phyloP scores from a whole-genome alignment of 371 early-diverging fungal species.

The Mucor indicus region DNA sequence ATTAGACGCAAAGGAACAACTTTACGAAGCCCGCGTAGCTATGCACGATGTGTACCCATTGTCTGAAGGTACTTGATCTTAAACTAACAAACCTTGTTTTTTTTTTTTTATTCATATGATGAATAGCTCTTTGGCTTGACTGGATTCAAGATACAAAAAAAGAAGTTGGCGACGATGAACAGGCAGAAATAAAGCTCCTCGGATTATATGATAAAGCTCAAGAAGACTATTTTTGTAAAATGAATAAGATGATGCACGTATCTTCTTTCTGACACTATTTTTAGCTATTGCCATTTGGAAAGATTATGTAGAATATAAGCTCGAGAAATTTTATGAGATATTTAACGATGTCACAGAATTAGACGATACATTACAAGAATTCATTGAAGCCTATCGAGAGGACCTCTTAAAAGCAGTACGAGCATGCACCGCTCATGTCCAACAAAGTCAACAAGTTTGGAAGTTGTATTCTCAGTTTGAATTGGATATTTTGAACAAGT shows the following conservation, averaged over 20 bases:
- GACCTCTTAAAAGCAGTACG: constrained; percentile 36
- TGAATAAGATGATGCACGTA: neutral
- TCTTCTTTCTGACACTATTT: neutral
- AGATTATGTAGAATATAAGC: constrained; percentile 45
- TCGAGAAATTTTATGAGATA: constrained; percentile 22
- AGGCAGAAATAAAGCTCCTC: constrained; percentile 37
- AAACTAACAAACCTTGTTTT: neutral
- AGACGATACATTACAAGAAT: neutral
- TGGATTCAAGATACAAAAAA: constrained; percentile 62
- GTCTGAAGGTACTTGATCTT: constrained; percentile 43
- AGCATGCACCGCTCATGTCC: constrained; percentile 48
- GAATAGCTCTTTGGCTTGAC: constrained; percentile 60
- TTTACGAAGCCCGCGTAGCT: constrained; percentile 46
- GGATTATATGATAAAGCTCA: constrained; percentile 44
- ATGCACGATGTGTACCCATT: constrained; percentile 63
- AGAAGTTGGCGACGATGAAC: constrained; percentile 27
- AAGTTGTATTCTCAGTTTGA: constrained; percentile 54
- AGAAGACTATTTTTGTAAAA: constrained; percentile 62
- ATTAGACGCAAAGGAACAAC: constrained; percentile 34
- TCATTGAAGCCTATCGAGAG: constrained; percentile 32
- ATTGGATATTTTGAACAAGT: constrained; percentile 12
- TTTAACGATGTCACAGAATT: constrained; percentile 21
- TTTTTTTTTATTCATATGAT: neutral
- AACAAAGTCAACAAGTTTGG: constrained; percentile 61
- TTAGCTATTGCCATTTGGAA: constrained; percentile 61